Percentiles rank a stretch among this genome's conserved stretches.
These are phyloP conservation scores for Trypanosoma lewisi DNA, from an alignment of 208 protist species.

Conservation along the genomic window DNA sequence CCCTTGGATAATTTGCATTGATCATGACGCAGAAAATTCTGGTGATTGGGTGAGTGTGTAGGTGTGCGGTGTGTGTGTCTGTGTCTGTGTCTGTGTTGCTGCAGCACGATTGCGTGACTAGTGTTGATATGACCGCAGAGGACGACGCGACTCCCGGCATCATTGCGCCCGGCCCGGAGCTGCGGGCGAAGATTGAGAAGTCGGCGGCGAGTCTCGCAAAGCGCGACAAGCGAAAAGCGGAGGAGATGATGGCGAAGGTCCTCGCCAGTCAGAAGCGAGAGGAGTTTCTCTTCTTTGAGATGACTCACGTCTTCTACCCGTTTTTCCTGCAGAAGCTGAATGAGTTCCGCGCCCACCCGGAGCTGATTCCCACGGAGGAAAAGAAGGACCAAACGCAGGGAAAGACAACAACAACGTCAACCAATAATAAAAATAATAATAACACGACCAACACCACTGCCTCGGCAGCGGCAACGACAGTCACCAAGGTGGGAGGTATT, in stretches of 20 bases:
- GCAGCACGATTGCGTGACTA: not conserved
- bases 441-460: slow-evolving; percentile 17
- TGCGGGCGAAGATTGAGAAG: slow-evolving; percentile 70
- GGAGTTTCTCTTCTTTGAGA: slow-evolving; percentile 76
- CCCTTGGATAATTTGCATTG: too few species aligned
- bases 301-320: slow-evolving; percentile 87
- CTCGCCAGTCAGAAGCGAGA: slow-evolving; percentile 70
- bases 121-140: slow-evolving; percentile 29
- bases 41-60: not conserved
- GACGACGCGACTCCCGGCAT: slow-evolving; percentile 62
- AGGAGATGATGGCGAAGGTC: slow-evolving; percentile 82
- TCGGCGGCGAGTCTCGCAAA: slow-evolving; percentile 70
- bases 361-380: slow-evolving; percentile 38
- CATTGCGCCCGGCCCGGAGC: slow-evolving; percentile 78
- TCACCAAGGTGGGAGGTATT: slow-evolving; percentile 40
- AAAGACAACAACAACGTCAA: slow-evolving; percentile 31
- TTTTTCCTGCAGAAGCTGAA: slow-evolving; percentile 87
- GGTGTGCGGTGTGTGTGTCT: not conserved
- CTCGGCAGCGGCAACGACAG: slow-evolving; percentile 37
- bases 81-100: not conserved
- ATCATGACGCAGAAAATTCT: not conserved
- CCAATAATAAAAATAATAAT: not conserved
- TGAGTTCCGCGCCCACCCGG: slow-evolving; percentile 75
- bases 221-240: slow-evolving; percentile 68
- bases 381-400: slow-evolving; percentile 16